Evolutionary conservation across 257 asterid genomes (phyloP), one percentile per base, ranked within the genome.

Genomic region (Solanum pinnatisectum): DNA sequence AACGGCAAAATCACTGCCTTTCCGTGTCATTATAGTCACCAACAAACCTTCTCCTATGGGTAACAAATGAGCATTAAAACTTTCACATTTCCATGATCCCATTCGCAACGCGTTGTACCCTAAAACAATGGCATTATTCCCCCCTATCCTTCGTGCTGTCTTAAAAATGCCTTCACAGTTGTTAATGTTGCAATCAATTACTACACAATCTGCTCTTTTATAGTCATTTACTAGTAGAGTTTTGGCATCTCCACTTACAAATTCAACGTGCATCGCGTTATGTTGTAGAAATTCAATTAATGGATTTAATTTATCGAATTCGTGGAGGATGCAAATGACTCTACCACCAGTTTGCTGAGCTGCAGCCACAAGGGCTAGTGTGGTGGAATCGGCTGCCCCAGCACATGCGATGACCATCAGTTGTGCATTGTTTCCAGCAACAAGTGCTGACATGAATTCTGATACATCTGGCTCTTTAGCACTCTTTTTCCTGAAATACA

Each of bases 301-400:
- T 23, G 86, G 15, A 3, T 46, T 36, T 5, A 86, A 89, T 35
- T 92, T 91, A 13, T 93, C 83, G 8, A 56, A 25, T 70, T 76
- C 88, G 0, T 71, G 88, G 83, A 92, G 93, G 52, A 94, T 93
- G 91, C 96, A 95, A 33, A 95, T 71, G 33, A 95, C 89, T 0
- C 84, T 89, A 2, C 98, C 95, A 2, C 98, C 94, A 27, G 98
- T 95, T 89, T 94, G 98, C 20, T 93, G 94, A 1, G 98, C 97
- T 1, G 98, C 98, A 0, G 94, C 95, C 27, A 87, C 92, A 35
- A 95, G 89, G 82, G 98, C 95, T 2, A 91, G 88, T 36, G 90
- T 89, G 91, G 91, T 40, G 10, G 92, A 91, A 16, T 92, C 94
- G 0, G 92, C 92, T 0, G 94, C 76, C 6, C 87, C 90, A 16